Evolutionary conservation across 176 grass and related monocot genomes (phyloP), one percentile per base, ranked within the genome.

Genomic region (Phoenix roebelenii): DNA sequence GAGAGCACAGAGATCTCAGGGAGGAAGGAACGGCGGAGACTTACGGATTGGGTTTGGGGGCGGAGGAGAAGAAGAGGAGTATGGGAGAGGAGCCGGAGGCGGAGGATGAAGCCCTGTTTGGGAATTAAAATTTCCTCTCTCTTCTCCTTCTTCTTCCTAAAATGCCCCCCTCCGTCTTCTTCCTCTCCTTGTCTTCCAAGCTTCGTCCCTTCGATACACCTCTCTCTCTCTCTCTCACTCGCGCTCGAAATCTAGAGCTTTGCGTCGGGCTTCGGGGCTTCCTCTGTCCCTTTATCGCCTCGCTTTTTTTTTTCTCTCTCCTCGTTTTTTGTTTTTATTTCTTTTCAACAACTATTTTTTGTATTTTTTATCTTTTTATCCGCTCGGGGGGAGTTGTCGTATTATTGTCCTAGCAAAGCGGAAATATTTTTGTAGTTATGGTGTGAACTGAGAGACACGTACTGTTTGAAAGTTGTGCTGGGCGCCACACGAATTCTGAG

Each of bases 241-340:
- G 9, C 54, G n/a, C 54, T 12, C 16, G 54, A 55, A 55, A 73
- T 86, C 82, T 74, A 74, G 26, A 60, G 51, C 66, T 64, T 56
- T 50, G 65, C 30, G 50, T 52, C 66, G 62, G 64, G 52, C 64
- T 29, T 67, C 66, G 35, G 65, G 53, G 50, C 14, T 15, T 16
- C 23, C 25, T 66, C 16, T 6, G 35, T 49, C 15, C 60, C 50
- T 55, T 23, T 4, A 55, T 51, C 18, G 16, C 44, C 23, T 29
- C 1, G n/a, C 7, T 10, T 10, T 55, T 55, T 20, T 55, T 22
- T 22, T 22, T 20, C n/a, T 55, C 18, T 22, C 54, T 23, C 54
- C 54, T 55, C n/a, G 16, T 54, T 54, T 14, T 44, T 44, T 44
- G 52, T 54, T 55, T 55, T 19, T 19, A 19, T 55, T 55, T 55